Evolutionary conservation across 441 rosid species (phyloP).

Genomic region (Biscutella auriculata): DNA sequence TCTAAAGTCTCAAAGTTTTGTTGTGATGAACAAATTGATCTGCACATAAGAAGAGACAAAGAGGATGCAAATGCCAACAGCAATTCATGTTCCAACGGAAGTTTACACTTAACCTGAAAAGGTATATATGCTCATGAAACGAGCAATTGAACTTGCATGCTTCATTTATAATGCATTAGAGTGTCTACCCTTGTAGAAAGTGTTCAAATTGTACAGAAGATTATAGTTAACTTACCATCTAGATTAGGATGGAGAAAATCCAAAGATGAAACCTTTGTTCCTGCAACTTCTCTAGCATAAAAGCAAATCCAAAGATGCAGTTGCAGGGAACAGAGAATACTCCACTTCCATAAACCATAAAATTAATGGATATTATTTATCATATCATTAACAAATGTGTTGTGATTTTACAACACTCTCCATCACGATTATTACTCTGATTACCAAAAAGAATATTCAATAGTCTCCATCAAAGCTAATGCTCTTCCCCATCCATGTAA

Average conservation of each 20-base stretch:
- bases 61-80: background rate
- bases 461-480: conserved; percentile 6
- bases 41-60: conserved; percentile 5
- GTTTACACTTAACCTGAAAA: background rate
- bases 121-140: background rate
- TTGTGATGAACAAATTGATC: background rate
- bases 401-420: conserved; percentile 7
- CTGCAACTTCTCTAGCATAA: background rate
- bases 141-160: background rate
- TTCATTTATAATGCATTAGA: background rate
- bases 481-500: conserved; percentile 4
- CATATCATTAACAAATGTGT: conserved; percentile 9
- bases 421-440: conserved; percentile 12
- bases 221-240: conserved; percentile 9
- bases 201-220: conserved; percentile 13
- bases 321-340: conserved; percentile 1
- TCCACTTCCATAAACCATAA: conserved; percentile 3
- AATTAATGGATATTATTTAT: background rate
- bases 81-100: conserved; percentile 8
- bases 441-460: conserved; percentile 10
- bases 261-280: background rate
- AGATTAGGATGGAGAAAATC: background rate
- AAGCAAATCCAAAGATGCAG: conserved; percentile 6
- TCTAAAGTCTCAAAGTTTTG: background rate
- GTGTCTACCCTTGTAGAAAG: background rate